Evolutionary conservation across 2,329 filamentous ascomycete species (phyloP), one percentile per base, ranked within the genome.

Genomic region (Eutypa lata): DNA sequence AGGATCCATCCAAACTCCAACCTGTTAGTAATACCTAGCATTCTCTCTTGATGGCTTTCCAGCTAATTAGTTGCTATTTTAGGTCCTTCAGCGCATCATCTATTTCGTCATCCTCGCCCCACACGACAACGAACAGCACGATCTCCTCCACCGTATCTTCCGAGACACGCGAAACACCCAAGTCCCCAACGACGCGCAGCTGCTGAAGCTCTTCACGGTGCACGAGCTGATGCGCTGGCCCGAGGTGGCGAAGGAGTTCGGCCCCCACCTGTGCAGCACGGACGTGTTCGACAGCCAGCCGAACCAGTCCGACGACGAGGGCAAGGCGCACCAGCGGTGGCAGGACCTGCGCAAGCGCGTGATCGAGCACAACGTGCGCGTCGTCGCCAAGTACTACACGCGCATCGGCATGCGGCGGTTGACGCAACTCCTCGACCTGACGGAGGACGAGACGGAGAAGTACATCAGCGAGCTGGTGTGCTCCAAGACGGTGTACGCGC

Each of bases 191-290:
- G 93, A 97, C 59, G 88, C 90, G 28, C 86, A 92, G 65, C 83
- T 99, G 8, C 81, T 99, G 53, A 95, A 95, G 74, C 84, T 94
- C 55, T 99, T 99, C 74, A 99, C 94, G 28, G 86, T 96, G 5
- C 89, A 90, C 60, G 94, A 99, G 76, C 81, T 99, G 58, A 99
- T 99, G 94, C 89, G 93, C 70, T 99, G 94, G 94, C 93, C 94
- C 11, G 88, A 94, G 70, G 90, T 99, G 37, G 83, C 92, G 33
- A 86, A 93, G 73, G 84, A 89, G 57, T 99, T 95, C 63, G 92
- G 92, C 2, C 87, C 90, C 22, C 90, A 97, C 66, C 81, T 99
- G 44, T 92, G 88, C 74, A 79, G 80, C 62, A 96, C 91, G 8
- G 94, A 99, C 68, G 89, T 99, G 52, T 99, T 99, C 68, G 88